Conservation (phyloP, 2,329 filamentous ascomycete species). For the Colletotrichum tofieldiae region DNA sequence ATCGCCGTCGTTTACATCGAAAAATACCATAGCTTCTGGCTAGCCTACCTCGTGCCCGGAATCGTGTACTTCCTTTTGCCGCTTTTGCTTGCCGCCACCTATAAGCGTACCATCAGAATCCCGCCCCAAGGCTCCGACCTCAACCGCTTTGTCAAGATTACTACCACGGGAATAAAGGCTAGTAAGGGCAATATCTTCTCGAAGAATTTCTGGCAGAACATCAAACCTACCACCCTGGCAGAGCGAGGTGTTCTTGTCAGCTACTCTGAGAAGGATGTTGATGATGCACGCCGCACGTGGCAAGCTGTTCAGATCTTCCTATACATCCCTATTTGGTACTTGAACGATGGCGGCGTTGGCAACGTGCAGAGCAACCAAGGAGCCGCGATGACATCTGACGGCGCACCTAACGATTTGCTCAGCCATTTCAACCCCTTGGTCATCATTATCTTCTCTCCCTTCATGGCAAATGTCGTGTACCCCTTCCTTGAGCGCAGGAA, state of each 20-base stretch:
- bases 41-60: conserved; percentile 61
- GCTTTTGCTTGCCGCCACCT: conserved; percentile 69
- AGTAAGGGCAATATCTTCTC: conserved; percentile 68
- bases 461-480: conserved; percentile 70
- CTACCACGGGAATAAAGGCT: conserved; percentile 67
- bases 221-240: conserved; percentile 69
- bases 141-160: conserved; percentile 71
- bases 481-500: conserved; percentile 66
- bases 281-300: conserved; percentile 71
- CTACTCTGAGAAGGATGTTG: conserved; percentile 78
- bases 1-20: conserved; percentile 68
- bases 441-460: conserved; percentile 71
- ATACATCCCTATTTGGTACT: conserved; percentile 58
- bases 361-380: conserved; percentile 54
- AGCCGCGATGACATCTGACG: conserved; percentile 62
- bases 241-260: conserved; percentile 64
- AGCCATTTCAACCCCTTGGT: conserved; percentile 72
- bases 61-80: conserved; percentile 74
- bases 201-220: conserved; percentile 71
- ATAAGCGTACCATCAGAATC: conserved; percentile 69
- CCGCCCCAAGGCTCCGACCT: conserved; percentile 78
- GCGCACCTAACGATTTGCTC: conserved; percentile 74
- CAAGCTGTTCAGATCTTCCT: conserved; percentile 59
- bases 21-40: conserved; percentile 67
- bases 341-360: conserved; percentile 60